phyloP scores from a whole-genome alignment of 495 filamentous ascomycete genomes.

The Amniculicola lignicola region DNA sequence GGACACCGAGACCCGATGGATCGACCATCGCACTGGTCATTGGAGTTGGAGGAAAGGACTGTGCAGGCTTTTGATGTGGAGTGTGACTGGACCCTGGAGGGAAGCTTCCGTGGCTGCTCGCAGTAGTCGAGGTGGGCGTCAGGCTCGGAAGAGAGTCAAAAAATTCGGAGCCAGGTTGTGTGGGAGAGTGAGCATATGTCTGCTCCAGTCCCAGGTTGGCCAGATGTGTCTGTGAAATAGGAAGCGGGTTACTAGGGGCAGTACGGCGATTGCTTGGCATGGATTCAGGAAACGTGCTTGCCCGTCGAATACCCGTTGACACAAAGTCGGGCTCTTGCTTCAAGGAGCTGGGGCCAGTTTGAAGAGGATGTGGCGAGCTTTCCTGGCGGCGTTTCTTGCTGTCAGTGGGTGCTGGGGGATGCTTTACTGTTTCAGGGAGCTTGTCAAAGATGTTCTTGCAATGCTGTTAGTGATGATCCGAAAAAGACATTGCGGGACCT shows the following conservation, averaged over 20 bases:
- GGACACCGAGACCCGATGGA: slow-evolving; percentile 40
- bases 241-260: slow-evolving; percentile 9
- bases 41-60: slow-evolving; percentile 13
- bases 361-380: slow-evolving; percentile 21
- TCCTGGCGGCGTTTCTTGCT: slow-evolving; percentile 30
- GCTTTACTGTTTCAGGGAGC: slow-evolving; percentile 66
- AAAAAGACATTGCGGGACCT: slow-evolving; percentile 36
- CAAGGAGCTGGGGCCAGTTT: slow-evolving; percentile 13
- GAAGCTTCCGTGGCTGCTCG: slow-evolving; percentile 11
- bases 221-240: slow-evolving; percentile 23
- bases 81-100: slow-evolving; percentile 2
- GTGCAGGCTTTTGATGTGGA: slow-evolving; percentile 1
- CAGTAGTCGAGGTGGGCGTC: slow-evolving; percentile 19
- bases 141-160: slow-evolving; percentile 29
- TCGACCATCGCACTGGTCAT: slow-evolving; percentile 23
- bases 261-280: slow-evolving; percentile 31
- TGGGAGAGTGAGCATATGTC: slow-evolving; percentile 8
- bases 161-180: slow-evolving; percentile 19
- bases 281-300: slow-evolving; percentile 49
- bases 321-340: slow-evolving; percentile 26
- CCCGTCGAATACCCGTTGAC: slow-evolving; percentile 37
- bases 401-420: slow-evolving; percentile 35
- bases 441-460: slow-evolving; percentile 71
- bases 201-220: slow-evolving; percentile 16
- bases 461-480: neutral